Evolutionary conservation across 2,329 filamentous ascomycete species (phyloP), one percentile per base, ranked within the genome.

Genomic region (Chrysosporium keratinophilum): DNA sequence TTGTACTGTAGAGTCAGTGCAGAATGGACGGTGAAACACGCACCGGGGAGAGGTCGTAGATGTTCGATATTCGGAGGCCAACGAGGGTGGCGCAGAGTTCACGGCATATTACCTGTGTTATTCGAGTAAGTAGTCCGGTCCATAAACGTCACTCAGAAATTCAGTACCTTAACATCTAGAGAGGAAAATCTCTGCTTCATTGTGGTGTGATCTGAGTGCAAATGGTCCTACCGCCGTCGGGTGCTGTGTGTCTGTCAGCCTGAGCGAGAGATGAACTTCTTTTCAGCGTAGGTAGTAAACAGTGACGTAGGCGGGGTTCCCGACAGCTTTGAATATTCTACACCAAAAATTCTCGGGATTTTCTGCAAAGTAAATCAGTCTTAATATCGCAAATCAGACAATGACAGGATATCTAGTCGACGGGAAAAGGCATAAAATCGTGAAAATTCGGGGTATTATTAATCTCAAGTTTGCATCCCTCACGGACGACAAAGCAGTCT

Each of bases 11-110:
- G 10, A 2, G 31, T 5, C 11, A 15, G 49, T 17, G 40, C 42
- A 20, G 23, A 43, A 34, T 31, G 40, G 28, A 46, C n/a, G n/a
- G 19, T 6, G 19, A 39, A 12, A 12, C 23, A 37, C 72, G 34
- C 72, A 80, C 78, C 60, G 89, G 89, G 58, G 88, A 95, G 56
- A 98, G 81, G 69, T 98, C 93, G 74, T 98, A 97, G 68, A 96
- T 84, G 67, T 98, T 98, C 58, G 87, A 82, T 49, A 97, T 80
- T 59, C 93, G 87, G 58, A 97, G 78, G 56, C 82, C 81, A 55
- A 85, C 81, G 52, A 98, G 78, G 59, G 78, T 80, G 58, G 80
- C 76, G 56, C 88, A 84, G 58, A 98, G 85, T 78, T 98, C 93
- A 68, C 95, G 88, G 54, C 89, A 86, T 66, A 97, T 94, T 71